phyloP scores from a whole-genome alignment of 306 rosid species.

The Elaeagnus macrophylla region DNA sequence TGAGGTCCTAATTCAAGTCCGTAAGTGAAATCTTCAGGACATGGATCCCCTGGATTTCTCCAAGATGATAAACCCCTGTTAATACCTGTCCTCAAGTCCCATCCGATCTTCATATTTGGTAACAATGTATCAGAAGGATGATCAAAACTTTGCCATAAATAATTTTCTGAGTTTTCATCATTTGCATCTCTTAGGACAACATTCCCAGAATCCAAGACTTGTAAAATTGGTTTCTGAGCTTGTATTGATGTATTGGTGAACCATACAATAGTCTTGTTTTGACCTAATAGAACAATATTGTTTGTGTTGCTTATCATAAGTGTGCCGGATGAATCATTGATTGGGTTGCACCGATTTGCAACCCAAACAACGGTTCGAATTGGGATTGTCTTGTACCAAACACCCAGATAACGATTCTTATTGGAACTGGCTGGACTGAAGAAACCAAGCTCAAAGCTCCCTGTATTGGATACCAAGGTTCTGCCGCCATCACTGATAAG shows the following conservation, averaged over 20 bases:
- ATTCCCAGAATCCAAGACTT: constrained; percentile 44
- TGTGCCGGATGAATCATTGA: constrained; percentile 31
- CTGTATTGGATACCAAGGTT: constrained; percentile 27
- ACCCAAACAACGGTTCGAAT: constrained; percentile 44
- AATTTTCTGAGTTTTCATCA: constrained; percentile 16
- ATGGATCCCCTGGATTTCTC: constrained; percentile 39
- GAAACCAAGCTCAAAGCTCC: constrained; percentile 36
- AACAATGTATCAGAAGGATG: constrained; percentile 44
- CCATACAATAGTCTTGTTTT: constrained; percentile 25
- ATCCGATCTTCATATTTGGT: constrained; percentile 54
- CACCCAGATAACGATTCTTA: constrained; percentile 27
- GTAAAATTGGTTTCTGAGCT: constrained; percentile 20
- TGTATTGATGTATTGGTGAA: constrained; percentile 16
- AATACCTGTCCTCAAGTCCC: constrained; percentile 29
- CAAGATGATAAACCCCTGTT: constrained; percentile 27
- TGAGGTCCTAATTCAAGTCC: constrained; percentile 9
- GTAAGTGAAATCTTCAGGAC: constrained; percentile 29
- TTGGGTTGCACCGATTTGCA: constrained; percentile 32
- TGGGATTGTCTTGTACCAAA: constrained; percentile 33
- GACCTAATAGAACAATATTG: constrained; percentile 12
- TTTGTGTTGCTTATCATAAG: constrained; percentile 16
- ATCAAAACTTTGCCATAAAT: constrained; percentile 53
- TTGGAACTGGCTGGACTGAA: constrained; percentile 34
- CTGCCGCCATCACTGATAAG: constrained; percentile 24
- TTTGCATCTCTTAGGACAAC: constrained; percentile 30